Evolutionary conservation across 2,329 filamentous ascomycete species (phyloP).

Genomic region (Tolypocladium ophioglossoides): DNA sequence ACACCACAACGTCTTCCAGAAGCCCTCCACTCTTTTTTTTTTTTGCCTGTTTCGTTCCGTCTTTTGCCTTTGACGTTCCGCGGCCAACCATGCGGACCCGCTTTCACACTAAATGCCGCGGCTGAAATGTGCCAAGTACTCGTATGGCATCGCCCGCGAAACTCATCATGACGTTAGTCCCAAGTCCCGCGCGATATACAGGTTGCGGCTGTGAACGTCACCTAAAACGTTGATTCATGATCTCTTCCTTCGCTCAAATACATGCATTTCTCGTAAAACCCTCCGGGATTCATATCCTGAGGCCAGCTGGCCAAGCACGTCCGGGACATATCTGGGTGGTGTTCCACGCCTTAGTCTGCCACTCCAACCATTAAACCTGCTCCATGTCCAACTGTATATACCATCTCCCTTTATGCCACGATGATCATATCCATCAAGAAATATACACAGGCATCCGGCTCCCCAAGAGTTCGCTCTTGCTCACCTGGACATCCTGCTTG

Average conservation of each 20-base stretch:
- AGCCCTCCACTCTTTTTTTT: neutral
- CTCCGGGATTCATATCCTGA: neutral
- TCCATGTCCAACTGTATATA: neutral
- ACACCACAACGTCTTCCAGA: neutral
- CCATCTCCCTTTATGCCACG: neutral
- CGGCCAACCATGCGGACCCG: neutral
- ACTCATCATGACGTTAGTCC: neutral
- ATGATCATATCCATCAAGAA: slow-evolving; percentile 13
- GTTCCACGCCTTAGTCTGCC: neutral
- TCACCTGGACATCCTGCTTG: slow-evolving; percentile 39
- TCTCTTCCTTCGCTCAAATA: neutral
- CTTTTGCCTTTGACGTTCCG: neutral
- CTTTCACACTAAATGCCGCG: neutral
- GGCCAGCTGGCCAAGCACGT: neutral
- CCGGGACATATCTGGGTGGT: too few species aligned
- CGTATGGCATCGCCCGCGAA: neutral
- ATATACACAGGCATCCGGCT: slow-evolving; percentile 48
- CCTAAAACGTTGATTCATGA: neutral
- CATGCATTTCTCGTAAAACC: neutral
- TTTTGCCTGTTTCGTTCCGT: neutral
- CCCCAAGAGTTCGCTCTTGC: slow-evolving; percentile 42
- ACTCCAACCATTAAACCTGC: neutral
- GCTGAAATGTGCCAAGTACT: neutral
- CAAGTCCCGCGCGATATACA: too few species aligned
- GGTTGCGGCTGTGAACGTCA: too few species aligned